Evolutionary conservation across 1,284 basidiomycete genomes (phyloP), one percentile per base, ranked within the genome.

Genomic region (Papiliotrema flavescens): DNA sequence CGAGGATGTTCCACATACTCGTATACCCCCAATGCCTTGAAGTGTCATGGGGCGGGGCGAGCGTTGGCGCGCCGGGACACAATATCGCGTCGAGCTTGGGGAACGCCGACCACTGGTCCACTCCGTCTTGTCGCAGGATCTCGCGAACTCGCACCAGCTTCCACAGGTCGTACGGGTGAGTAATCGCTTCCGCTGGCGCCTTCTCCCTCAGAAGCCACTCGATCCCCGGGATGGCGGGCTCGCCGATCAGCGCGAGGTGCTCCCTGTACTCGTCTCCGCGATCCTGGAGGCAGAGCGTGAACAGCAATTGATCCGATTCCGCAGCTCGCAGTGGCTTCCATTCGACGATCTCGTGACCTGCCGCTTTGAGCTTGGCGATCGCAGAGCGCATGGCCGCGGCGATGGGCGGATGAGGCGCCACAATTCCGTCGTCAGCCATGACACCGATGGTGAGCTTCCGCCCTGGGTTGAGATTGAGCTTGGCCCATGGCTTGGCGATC

Each of bases 1-100:
- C 47, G 8, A 37, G 22, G n/a, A 56, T 35, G 28, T 56, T 56
- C 42, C 42, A 56, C 19, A 56, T 28, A 19, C 22, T 26, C 3
- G 55, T 56, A 26, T 56, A 56, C 9, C 20, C 23, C n/a, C 45
- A 44, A 28, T 56, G 41, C 17, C 44, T 32, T 4, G 35, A 56
- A 19, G 34, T 47, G 35, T 40, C 47, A 17, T 47, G 28, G n/a
- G 34, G 44, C 22, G 42, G 28, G 5, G 28, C 37, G 13, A 26
- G 48, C 9, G 13, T 41, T 35, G 35, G 49, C 2, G 45, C 42
- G 36, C 19, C 39, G 3, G 55, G 53, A 22, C 45, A 44, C n/a
- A 57, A 48, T 28, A 57, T 53, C 20, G 41, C 46, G 46, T 57
- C 55, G 37, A 57, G n/a, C 5, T 36, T 17, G 20, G 34, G 28